Conservation (phyloP, 1,284 basidiomycete species). For the Irpex sp. region DNA sequence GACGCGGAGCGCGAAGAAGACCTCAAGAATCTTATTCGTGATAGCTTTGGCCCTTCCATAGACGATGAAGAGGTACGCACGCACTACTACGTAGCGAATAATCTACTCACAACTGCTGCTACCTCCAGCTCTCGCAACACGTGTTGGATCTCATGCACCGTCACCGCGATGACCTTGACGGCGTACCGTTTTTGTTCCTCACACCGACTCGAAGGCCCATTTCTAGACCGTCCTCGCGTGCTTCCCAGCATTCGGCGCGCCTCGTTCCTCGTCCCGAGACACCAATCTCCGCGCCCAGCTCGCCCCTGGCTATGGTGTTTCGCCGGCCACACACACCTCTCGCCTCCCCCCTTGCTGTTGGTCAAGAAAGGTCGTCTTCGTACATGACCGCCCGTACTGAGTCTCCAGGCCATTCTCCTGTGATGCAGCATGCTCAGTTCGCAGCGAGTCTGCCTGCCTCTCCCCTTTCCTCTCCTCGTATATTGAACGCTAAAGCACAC, state of each 20-base stretch:
- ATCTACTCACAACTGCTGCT: constrained; percentile 5
- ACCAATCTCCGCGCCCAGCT: constrained; percentile 64
- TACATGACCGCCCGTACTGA: constrained; percentile 60
- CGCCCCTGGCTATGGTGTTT: constrained; percentile 67
- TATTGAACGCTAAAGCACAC: constrained; percentile 64
- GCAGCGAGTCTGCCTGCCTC: constrained; percentile 65
- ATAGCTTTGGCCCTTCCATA: constrained; percentile 55
- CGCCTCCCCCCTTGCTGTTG: constrained; percentile 64
- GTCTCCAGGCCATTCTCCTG: constrained; percentile 67
- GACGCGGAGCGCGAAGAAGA: constrained; percentile 83
- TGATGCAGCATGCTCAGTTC: constrained; percentile 61
- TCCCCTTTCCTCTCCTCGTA: constrained; percentile 47
- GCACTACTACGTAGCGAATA: background rate
- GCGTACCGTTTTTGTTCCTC: constrained; percentile 77
- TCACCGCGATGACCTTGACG: constrained; percentile 77
- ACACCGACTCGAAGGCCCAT: constrained; percentile 75
- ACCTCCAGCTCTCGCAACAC: constrained; percentile 63
- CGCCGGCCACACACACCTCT: constrained; percentile 74
- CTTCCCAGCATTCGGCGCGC: constrained; percentile 66
- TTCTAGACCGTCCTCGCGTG: constrained; percentile 78
- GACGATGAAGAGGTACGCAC: constrained; percentile 67
- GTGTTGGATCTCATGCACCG: constrained; percentile 86
- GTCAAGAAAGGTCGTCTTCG: constrained; percentile 43
- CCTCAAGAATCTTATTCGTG: constrained; percentile 72
- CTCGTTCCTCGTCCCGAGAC: constrained; percentile 67